Conservation (phyloP, 192 early-diverging fungal species). For the Coemansia sp. region DNA sequence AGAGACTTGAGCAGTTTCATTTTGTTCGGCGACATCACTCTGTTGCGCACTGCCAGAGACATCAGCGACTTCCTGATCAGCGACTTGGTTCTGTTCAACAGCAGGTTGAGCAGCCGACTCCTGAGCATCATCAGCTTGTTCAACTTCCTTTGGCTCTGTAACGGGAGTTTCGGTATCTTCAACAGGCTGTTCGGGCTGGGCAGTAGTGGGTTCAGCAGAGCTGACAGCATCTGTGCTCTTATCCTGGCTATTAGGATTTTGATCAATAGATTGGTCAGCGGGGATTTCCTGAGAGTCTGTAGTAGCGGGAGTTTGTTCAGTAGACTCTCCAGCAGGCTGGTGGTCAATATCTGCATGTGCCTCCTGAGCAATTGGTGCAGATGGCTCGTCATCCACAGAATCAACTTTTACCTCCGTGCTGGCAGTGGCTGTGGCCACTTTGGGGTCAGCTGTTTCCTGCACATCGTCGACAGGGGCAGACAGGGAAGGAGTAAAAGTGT, state of each 20-base stretch:
- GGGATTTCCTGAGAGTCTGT: too few species aligned
- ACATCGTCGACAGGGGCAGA: constrained; percentile 6
- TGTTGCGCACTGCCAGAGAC: background rate
- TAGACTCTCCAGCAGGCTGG: constrained; percentile 3
- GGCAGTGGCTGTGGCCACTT: background rate
- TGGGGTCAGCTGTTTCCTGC: constrained; percentile 5
- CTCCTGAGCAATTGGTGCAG: constrained; percentile 8
- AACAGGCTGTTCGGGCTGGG: background rate
- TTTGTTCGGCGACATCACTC: background rate
- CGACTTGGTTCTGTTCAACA: background rate
- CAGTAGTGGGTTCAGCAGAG: constrained; percentile 10
- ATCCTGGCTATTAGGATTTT: constrained; percentile 3
- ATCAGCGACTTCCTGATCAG: constrained; percentile 5
- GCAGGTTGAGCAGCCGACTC: constrained; percentile 3
- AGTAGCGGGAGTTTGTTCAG: too few species aligned
- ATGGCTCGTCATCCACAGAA: constrained; percentile 4
- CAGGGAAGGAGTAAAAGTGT: background rate
- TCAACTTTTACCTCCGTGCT: background rate
- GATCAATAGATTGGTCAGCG: constrained; percentile 7
- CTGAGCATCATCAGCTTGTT: background rate
- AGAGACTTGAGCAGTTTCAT: constrained; percentile 2
- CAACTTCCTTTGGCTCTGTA: background rate
- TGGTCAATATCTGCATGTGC: constrained; percentile 5
- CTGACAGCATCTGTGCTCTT: too few species aligned
- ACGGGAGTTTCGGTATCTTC: background rate